phyloP scores from a whole-genome alignment of 495 filamentous ascomycete genomes.

The Talaromyces trachyspermus region DNA sequence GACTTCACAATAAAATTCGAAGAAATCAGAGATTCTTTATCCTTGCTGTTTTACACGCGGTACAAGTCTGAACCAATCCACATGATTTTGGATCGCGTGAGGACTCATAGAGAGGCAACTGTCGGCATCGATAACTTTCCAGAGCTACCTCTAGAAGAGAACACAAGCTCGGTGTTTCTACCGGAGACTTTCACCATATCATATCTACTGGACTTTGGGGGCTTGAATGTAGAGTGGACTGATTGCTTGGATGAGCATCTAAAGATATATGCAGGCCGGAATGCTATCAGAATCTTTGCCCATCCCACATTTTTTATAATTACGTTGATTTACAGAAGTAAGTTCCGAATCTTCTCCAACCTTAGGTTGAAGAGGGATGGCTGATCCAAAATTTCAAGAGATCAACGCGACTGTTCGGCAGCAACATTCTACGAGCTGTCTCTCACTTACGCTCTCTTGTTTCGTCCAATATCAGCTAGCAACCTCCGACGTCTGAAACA shows the following conservation, averaged over 20 bases:
- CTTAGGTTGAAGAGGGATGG: not conserved
- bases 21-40: constrained; percentile 6
- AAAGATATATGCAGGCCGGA: constrained; percentile 5
- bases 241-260: constrained; percentile 6
- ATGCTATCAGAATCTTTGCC: constrained; percentile 5
- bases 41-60: not conserved
- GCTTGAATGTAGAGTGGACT: constrained; percentile 4
- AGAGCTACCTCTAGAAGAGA: constrained; percentile 3
- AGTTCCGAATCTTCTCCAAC: constrained; percentile 2
- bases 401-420: not conserved
- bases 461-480: constrained; percentile 2
- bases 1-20: constrained; percentile 1
- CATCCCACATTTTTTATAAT: constrained; percentile 8
- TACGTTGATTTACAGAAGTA: constrained; percentile 1
- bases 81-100: not conserved
- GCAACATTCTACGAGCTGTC: constrained; percentile 1
- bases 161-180: not conserved
- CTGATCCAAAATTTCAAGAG: constrained; percentile 4
- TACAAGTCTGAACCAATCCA: constrained; percentile 1
- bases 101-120: not conserved
- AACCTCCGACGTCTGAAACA: not conserved
- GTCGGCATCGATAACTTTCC: not conserved
- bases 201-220: constrained; percentile 3
- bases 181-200: not conserved
- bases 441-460: constrained; percentile 5